Conservation (phyloP, 2,329 filamentous ascomycete genomes). For the Epichloe sylvatica region DNA sequence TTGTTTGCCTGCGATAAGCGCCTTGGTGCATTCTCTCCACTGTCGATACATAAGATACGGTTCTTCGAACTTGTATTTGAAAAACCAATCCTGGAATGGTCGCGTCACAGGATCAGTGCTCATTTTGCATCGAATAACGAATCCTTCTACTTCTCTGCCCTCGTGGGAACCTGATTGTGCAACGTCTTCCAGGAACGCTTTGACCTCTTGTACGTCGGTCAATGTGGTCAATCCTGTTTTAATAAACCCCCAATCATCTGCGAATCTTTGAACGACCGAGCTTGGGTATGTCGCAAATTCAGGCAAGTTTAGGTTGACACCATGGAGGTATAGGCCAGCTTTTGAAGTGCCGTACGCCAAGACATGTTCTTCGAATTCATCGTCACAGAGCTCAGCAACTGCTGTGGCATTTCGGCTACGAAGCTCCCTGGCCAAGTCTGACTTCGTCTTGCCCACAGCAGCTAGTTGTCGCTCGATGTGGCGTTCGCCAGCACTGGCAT, state of each 20-base stretch:
- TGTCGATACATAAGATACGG: slow-evolving; percentile 98
- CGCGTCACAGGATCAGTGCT: slow-evolving; percentile 32
- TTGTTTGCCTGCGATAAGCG: slow-evolving; percentile 59
- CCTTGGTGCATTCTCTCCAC: slow-evolving; percentile 94
- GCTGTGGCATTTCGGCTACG: slow-evolving; percentile 77
- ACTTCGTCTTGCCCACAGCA: slow-evolving; percentile 60
- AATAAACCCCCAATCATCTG: slow-evolving; percentile 83
- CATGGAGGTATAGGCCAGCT: slow-evolving; percentile 87
- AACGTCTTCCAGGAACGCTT: slow-evolving; percentile 66
- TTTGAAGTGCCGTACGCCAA: slow-evolving; percentile 71
- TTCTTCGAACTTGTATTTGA: slow-evolving; percentile 99
- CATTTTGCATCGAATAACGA: slow-evolving; percentile 82
- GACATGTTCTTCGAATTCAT: slow-evolving; percentile 93
- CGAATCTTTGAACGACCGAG: slow-evolving; percentile 73
- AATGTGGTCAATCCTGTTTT: slow-evolving; percentile 72
- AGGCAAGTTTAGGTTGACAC: slow-evolving; percentile 90
- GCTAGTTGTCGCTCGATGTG: slow-evolving; percentile 72
- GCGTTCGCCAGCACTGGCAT: slow-evolving; percentile 69
- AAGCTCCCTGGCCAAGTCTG: slow-evolving; percentile 64
- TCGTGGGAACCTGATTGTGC: slow-evolving; percentile 82
- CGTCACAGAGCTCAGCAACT: slow-evolving; percentile 91
- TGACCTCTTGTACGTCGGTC: slow-evolving; percentile 59
- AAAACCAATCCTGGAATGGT: slow-evolving; percentile 88
- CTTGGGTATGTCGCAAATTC: slow-evolving; percentile 80
- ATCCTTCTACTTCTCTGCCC: slow-evolving; percentile 88